Evolutionary conservation across 495 filamentous ascomycete genomes (phyloP).

Genomic region (Talaromyces proteolyticus): DNA sequence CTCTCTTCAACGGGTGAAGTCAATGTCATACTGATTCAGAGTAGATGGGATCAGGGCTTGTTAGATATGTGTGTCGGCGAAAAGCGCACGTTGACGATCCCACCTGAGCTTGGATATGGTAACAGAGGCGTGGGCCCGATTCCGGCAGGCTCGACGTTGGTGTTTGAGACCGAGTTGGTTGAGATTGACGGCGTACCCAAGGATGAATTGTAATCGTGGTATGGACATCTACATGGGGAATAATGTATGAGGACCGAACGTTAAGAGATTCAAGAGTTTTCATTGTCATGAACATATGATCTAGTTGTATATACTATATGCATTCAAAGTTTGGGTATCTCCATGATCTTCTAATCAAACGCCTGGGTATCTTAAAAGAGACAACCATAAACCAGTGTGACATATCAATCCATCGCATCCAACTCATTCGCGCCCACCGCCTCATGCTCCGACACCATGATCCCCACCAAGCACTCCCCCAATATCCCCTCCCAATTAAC

Average conservation of each 20-base stretch:
- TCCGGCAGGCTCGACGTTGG: conserved; percentile 68
- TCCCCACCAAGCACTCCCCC: conserved; percentile 75
- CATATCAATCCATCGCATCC: conserved; percentile 77
- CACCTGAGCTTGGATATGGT: conserved; percentile 82
- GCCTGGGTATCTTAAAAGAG: conserved; percentile 4
- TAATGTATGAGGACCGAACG: no score
- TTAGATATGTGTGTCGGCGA: conserved; percentile 97
- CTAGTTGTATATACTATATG: no score
- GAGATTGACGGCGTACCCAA: conserved; percentile 74
- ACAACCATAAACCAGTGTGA: no score
- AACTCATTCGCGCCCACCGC: conserved; percentile 36
- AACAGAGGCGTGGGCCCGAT: conserved; percentile 69
- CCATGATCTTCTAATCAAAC: background rate
- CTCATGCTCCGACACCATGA: conserved; percentile 75
- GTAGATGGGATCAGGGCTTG: conserved; percentile 82
- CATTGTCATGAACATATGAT: no score
- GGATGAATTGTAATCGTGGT: conserved; percentile 44
- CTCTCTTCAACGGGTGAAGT: background rate
- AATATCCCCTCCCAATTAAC: conserved; percentile 97
- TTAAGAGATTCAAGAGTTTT: no score
- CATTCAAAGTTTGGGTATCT: background rate
- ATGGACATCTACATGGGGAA: conserved; percentile 1
- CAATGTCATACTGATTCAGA: background rate
- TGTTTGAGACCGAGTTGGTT: conserved; percentile 92
- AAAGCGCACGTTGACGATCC: conserved; percentile 86